Evolutionary conservation across 2,329 filamentous ascomycete genomes (phyloP).

Genomic region (Penicillium concentricum): DNA sequence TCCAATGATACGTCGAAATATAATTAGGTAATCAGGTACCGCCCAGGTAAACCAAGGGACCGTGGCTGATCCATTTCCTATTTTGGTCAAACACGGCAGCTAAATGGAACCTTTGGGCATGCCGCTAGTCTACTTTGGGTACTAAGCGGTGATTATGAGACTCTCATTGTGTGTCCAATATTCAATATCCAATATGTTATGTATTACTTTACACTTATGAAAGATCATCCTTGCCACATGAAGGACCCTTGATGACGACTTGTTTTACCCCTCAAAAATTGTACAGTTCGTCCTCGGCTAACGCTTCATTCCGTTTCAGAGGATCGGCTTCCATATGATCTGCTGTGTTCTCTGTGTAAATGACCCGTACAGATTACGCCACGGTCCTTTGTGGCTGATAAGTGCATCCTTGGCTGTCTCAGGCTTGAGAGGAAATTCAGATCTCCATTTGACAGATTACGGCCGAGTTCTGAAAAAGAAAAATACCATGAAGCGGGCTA

Average conservation of each 20-base stretch:
- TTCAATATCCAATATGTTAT: not conserved
- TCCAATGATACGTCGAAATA: conserved; percentile 3
- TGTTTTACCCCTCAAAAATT: conserved; percentile 1
- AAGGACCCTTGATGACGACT: conserved; percentile 8
- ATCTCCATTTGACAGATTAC: not conserved
- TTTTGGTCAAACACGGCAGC: conserved; percentile 15
- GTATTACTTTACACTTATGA: not conserved
- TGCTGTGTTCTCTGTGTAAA: not conserved
- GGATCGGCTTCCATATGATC: not conserved
- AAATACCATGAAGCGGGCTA: not conserved
- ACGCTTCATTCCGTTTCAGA: not conserved
- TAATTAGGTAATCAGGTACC: conserved; percentile 21
- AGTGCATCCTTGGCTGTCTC: conserved; percentile 1
- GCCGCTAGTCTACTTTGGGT: not conserved
- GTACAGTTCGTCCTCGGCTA: not conserved
- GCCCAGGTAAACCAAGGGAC: conserved; percentile 7
- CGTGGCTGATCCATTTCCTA: conserved; percentile 15
- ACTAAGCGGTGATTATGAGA: not conserved
- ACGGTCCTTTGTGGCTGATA: conserved; percentile 1
- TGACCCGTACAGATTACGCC: not conserved
- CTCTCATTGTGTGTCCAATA: conserved; percentile 1
- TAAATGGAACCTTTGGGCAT: conserved; percentile 3
- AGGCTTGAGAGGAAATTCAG: not conserved
- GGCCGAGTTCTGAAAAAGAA: not conserved
- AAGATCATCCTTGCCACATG: conserved; percentile 4